A percentile compares a stretch with the other conserved stretches of the same genome.
These are phyloP conservation scores for Fonsecaea multimorphosa DNA, from an alignment of 2,329 filamentous ascomycete species.

Conservation along the genomic window DNA sequence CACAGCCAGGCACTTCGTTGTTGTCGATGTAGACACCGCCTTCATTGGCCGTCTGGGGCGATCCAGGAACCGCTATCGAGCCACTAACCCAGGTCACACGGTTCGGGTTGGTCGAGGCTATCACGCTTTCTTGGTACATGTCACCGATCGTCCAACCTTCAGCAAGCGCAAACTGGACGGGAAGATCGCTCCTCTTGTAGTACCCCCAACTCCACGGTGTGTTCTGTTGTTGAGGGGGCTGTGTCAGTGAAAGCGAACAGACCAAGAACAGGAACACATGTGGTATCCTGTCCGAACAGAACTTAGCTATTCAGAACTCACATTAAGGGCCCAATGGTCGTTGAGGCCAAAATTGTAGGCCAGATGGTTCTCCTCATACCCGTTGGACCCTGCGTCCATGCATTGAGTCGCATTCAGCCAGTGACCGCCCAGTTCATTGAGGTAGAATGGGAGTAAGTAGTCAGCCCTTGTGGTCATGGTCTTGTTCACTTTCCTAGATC, in stretches of 20 bases:
- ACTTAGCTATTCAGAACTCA: background rate
- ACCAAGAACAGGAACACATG: no score
- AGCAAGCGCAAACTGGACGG: constrained; percentile 61
- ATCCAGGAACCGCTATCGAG: constrained; percentile 59
- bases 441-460: constrained; percentile 59
- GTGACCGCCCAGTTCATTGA: constrained; percentile 61
- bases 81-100: constrained; percentile 60
- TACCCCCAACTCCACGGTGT: constrained; percentile 62
- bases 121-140: constrained; percentile 62
- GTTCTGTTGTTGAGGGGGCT: constrained; percentile 43
- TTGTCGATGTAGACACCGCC: constrained; percentile 60
- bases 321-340: constrained; percentile 59
- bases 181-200: constrained; percentile 59
- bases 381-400: constrained; percentile 59
- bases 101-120: constrained; percentile 61
- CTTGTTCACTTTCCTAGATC: constrained; percentile 47
- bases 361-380: constrained; percentile 59
- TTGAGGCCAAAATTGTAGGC: constrained; percentile 60
- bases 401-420: constrained; percentile 61
- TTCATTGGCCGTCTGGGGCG: constrained; percentile 50
- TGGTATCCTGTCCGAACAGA: no score
- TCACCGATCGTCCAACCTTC: constrained; percentile 62
- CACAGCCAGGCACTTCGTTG: constrained; percentile 58
- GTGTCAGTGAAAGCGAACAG: background rate
- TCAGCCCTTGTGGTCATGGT: constrained; percentile 51